Evolutionary conservation across 1,139 yeast species (phyloP), one percentile per base, ranked within the genome.

Genomic region (Wickerhamiella pararugosa): DNA sequence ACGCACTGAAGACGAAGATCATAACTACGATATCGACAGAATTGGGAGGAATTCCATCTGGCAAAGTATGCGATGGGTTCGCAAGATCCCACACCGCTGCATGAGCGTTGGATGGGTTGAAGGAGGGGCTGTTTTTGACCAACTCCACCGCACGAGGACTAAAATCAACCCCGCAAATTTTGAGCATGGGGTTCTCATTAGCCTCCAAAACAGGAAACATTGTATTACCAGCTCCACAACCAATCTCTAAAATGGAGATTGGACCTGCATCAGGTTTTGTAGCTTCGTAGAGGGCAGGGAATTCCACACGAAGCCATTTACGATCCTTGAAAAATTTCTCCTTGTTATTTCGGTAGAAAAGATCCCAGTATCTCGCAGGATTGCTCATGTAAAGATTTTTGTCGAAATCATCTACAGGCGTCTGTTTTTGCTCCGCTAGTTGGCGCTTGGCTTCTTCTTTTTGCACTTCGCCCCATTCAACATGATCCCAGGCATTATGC

Each of bases 151-250:
- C 98, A 44, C 80, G 79, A 47, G 79, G 76, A 45, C 92, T 80
- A 60, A 81, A 90, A 60, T 90, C 99, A 44, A 90, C 93, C 1
- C 94, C 98, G 45, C 75, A 73, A 8, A 90, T 73, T 51, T 66
- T 71, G 45, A 90, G 66, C 31, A 76, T 64, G n/a, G 79, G 76
- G 62, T 90, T 90, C 58, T 79, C 69, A 59, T 90, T 90, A 53
- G 80, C 86, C 43, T 71, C 70, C 46, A 90, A 65, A 28, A 90
- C 79, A 1, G 98, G 98, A 61, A 80, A 90, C 63, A 90, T 71
- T 0, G 98, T 90, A 59, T 92, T 92, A 9, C 99, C 99, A 2
- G 96, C 98, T 44, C 98, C 99, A 63, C 98, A 90, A 3, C 99
- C 99, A 43, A 92, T 80, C 59, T 90, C 99, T 43, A 90, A 69